Conservation (phyloP, 176 grass and related monocot species). For the Oryza nivara region DNA sequence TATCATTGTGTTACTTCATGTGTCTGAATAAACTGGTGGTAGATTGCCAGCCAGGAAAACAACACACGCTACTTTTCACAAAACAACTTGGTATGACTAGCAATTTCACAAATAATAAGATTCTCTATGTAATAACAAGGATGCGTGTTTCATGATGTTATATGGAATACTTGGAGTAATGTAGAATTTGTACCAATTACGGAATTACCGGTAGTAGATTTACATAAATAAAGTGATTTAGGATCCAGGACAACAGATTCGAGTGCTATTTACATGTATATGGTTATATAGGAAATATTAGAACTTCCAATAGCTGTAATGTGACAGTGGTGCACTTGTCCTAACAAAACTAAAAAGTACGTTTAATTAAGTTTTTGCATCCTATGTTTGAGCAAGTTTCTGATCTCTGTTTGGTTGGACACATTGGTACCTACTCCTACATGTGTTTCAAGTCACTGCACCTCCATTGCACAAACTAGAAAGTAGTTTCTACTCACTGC, state of each 20-base stretch:
- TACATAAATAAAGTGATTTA: not conserved
- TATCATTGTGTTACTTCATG: not conserved
- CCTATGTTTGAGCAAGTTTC: not conserved
- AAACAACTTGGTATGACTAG: not conserved
- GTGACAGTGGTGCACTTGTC: not conserved
- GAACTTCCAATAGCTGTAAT: not conserved
- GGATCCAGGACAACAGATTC: not conserved
- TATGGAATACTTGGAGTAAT: not conserved
- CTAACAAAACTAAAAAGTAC: not conserved
- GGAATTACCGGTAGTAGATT: not conserved
- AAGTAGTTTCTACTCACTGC: slow-evolving; percentile 13
- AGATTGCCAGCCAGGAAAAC: not conserved
- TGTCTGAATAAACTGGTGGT: not conserved
- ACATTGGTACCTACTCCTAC: not conserved
- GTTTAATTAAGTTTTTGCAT: not conserved
- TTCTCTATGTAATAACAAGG: not conserved
- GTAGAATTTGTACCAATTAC: not conserved
- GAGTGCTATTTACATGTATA: not conserved
- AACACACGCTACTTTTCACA: not conserved
- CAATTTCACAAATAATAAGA: not conserved
- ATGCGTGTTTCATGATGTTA: not conserved
- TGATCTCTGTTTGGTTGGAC: not conserved
- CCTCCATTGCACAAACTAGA: slow-evolving; percentile 9
- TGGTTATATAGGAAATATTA: not conserved
- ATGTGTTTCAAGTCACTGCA: not conserved